These are phyloP conservation scores for Penicillium malachiteum DNA, from an alignment of 495 filamentous ascomycete species.

Conservation along the genomic window DNA sequence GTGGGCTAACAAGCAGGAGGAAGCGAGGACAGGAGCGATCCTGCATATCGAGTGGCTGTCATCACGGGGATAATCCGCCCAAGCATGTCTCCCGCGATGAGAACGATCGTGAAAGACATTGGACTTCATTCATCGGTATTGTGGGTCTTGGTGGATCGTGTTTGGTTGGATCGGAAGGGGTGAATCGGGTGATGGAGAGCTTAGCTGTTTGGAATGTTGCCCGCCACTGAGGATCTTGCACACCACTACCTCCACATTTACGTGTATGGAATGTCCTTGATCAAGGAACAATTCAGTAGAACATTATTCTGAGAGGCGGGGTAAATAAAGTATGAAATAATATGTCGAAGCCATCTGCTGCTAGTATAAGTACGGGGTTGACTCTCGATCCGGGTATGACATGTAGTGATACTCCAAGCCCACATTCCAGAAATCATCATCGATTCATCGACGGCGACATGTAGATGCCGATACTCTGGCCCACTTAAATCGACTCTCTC, in stretches of 20 bases:
- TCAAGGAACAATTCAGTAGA: no score
- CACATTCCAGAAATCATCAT: no score
- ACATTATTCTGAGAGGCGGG: no score
- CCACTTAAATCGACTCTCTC: no score
- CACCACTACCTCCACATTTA: not conserved
- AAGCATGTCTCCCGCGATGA: not conserved
- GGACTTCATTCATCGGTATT: not conserved
- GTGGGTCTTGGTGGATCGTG: not conserved
- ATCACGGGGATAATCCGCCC: not conserved
- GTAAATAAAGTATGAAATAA: no score
- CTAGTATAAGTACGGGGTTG: no score
- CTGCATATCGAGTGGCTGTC: constrained; percentile 4
- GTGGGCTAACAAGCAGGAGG: constrained; percentile 10
- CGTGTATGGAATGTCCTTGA: no score
- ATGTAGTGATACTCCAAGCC: no score
- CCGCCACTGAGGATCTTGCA: constrained; percentile 14
- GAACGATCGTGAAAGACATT: not conserved
- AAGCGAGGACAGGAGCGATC: not conserved
- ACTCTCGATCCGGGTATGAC: no score
- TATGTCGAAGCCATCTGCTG: no score
- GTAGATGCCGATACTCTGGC: no score
- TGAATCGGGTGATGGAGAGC: not conserved
- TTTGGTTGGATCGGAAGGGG: constrained; percentile 2
- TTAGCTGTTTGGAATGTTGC: constrained; percentile 15
- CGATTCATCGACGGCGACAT: no score